Base-by-base conservation (phyloP, 257 asterid genomes). In the Fraxinus quadrangulata region DNA sequence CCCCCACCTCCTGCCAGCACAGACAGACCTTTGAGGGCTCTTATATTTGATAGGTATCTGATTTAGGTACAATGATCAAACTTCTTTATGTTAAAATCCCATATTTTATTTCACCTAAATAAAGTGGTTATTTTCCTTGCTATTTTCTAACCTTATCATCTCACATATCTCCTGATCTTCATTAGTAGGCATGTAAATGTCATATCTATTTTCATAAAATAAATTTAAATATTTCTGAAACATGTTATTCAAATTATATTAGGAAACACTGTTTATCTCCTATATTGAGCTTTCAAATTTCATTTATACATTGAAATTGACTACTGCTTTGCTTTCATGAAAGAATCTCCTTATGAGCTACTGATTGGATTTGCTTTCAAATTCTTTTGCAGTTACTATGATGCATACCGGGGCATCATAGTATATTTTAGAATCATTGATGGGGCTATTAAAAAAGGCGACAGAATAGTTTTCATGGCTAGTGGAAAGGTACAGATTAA, bases 41-140 rank as follows among this genome's bases (percentile, higher is more conserved):
- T 95, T 79, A 95, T 95, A 83, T 95, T 95, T 88, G 99, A 95
- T 86, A 95, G 99, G 99, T 95, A 88, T 83, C 89, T 84, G 74
- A 86, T 87, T 83, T 87, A 84, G 90, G 88, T 85, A 85, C 91
- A 83, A 82, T 75, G 80, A 83, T 83, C 81, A 70, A 77, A 76
- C 87, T 86, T 85, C 87, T 76, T 79, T 16, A 63, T 75, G 73
- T 78, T 80, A 66, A 31, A 61, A 6, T 56, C 28, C 12, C 8
- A 17, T 21, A 56, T 21, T 56, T n/a, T n/a, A 56, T 56, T 56
- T 6, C 2, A 56, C 66, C 66, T 56, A 56, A 56, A 56, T 17
- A 1, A 6, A 1, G 5, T 61, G 14, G 16, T 21, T 9, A 14
- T 23, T 23, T 10, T 61, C 66, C 28, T 26, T 21, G 16, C 33